These are phyloP conservation scores for Nakaseomyces bracarensis DNA, from an alignment of 1,139 yeast species.

Conservation along the genomic window DNA sequence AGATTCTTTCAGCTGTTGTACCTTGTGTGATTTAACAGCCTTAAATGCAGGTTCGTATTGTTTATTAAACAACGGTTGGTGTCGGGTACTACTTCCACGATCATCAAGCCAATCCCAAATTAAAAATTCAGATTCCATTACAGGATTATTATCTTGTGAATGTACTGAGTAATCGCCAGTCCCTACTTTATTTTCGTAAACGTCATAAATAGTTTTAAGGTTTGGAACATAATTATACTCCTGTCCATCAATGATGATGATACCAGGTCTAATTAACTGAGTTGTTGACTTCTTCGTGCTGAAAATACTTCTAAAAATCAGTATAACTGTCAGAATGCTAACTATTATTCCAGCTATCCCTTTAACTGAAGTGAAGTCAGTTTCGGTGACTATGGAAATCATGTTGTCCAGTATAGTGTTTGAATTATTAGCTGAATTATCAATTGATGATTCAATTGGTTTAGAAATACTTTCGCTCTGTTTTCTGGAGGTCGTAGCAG, in stretches of 20 bases:
- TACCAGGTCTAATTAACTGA: constrained; percentile 20
- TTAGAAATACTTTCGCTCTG: constrained; percentile 30
- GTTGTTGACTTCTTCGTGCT: constrained; percentile 15
- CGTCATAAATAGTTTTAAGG: constrained; percentile 37
- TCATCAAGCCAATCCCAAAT: constrained; percentile 80
- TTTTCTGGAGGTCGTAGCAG: constrained; percentile 19
- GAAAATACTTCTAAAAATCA: constrained; percentile 14
- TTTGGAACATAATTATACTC: constrained; percentile 43
- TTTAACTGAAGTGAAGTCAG: constrained; percentile 22
- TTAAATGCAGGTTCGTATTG: not conserved
- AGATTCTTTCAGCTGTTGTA: constrained; percentile 49
- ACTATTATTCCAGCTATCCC: constrained; percentile 15
- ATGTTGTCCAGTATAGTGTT: not conserved
- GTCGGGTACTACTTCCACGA: constrained; percentile 34
- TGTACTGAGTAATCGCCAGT: constrained; percentile 18
- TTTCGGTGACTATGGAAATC: constrained; percentile 11
- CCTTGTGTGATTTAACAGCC: constrained; percentile 15
- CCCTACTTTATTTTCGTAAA: constrained; percentile 33
- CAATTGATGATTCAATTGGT: constrained; percentile 15
- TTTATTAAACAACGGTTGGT: constrained; percentile 13
- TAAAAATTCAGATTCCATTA: constrained; percentile 47
- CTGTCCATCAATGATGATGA: constrained; percentile 34
- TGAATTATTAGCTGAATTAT: constrained; percentile 11
- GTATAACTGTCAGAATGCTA: constrained; percentile 9
- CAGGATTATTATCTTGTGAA: constrained; percentile 12